A percentile compares a stretch with the other conserved stretches of the same genome.
Evolutionary conservation across 345 rosid genomes (phyloP).

Genomic region (Eucalyptus regnans): DNA sequence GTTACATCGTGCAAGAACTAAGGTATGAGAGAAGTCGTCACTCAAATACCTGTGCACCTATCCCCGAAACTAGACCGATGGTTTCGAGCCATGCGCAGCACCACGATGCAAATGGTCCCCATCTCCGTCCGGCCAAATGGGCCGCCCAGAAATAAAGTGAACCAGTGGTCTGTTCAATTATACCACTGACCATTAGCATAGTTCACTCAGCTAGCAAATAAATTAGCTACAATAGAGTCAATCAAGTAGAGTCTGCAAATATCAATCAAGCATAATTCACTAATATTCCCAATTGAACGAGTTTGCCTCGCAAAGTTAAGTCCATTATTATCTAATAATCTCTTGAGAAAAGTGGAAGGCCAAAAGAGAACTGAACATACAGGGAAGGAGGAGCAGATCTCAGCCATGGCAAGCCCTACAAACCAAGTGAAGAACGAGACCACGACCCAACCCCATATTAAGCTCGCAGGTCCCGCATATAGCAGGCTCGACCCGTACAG

Average conservation of each 20-base stretch:
- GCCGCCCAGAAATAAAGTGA: constrained; percentile 10
- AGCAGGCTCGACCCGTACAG: constrained; percentile 41
- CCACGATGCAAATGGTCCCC: constrained; percentile 10
- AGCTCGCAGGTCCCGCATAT: constrained; percentile 42
- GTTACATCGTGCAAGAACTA: neutral
- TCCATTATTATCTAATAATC: neutral
- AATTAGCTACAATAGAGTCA: neutral
- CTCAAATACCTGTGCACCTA: neutral
- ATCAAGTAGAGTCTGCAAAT: neutral
- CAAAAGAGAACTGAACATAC: constrained; percentile 3
- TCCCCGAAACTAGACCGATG: constrained; percentile 1
- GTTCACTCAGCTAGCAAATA: neutral
- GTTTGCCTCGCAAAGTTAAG: neutral
- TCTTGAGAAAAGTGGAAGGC: neutral
- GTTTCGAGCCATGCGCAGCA: constrained; percentile 4
- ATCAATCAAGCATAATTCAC: neutral
- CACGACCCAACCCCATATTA: constrained; percentile 59
- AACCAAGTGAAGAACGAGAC: constrained; percentile 54
- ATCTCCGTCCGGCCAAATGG: constrained; percentile 1
- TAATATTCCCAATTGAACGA: neutral
- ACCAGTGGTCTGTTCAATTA: constrained; percentile 1
- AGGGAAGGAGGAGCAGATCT: constrained; percentile 62
- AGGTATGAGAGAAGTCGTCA: neutral
- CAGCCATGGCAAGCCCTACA: constrained; percentile 53
- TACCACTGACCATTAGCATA: neutral